phyloP scores from a whole-genome alignment of 306 rosid species.

The Fagus sylvatica region DNA sequence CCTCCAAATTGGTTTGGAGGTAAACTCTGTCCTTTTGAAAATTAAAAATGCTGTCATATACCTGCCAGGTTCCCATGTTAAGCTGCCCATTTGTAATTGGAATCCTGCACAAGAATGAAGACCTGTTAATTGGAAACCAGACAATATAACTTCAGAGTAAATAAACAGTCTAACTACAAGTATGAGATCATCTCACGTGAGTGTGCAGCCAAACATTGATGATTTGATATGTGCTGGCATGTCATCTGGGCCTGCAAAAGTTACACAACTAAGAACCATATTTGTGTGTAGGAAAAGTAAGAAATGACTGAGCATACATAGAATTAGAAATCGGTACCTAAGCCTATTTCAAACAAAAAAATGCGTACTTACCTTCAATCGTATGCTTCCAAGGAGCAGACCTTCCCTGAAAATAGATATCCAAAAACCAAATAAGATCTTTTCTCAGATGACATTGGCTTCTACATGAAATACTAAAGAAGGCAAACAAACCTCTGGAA shows the following conservation, averaged over 20 bases:
- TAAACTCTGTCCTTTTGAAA: neutral
- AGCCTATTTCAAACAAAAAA: neutral
- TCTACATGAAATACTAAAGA: neutral
- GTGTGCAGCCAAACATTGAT: conserved; percentile 86
- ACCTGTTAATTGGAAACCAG: conserved; percentile 7
- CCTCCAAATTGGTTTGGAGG: too few species aligned
- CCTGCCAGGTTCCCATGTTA: conserved; percentile 99
- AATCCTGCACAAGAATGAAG: conserved; percentile 52
- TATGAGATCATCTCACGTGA: conserved; percentile 52
- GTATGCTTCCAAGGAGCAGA: conserved; percentile 95
- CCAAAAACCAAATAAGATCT: conserved; percentile 1
- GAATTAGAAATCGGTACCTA: neutral
- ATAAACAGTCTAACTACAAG: conserved; percentile 14
- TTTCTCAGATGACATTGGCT: neutral
- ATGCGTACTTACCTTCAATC: conserved; percentile 60
- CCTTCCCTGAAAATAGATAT: conserved; percentile 53
- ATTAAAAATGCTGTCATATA: conserved; percentile 22
- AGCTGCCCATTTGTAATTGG: conserved; percentile 92
- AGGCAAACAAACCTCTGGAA: conserved; percentile 67
- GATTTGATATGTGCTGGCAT: conserved; percentile 98
- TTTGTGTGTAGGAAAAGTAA: neutral
- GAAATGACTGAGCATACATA: neutral
- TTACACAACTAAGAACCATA: conserved; percentile 21
- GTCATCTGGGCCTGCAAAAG: conserved; percentile 83
- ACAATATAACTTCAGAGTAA: conserved; percentile 16